These are phyloP conservation scores for Anethum foeniculum DNA, from an alignment of 140 eudicot genomes.

Conservation along the genomic window DNA sequence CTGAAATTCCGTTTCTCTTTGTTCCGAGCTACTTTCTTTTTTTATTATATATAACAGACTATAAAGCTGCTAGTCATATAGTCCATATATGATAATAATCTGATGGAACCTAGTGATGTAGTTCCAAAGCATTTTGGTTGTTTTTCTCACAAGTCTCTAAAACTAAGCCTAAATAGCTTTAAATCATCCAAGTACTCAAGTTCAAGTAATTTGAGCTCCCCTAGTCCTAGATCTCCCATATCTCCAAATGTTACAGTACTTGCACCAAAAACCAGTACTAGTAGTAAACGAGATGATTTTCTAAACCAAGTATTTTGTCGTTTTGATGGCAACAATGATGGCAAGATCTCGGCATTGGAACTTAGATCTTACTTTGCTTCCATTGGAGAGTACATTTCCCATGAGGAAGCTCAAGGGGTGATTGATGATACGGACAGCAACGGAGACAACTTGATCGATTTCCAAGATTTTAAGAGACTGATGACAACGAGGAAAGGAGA, in stretches of 20 bases:
- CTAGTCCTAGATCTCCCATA: slow-evolving; percentile 22
- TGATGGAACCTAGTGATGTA: slow-evolving; percentile 30
- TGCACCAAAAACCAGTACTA: not conserved
- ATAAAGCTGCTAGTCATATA: not conserved
- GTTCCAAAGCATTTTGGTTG: slow-evolving; percentile 42
- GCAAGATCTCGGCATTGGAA: slow-evolving; percentile 63
- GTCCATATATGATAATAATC: not conserved
- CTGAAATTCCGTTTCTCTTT: not conserved
- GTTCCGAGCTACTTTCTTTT: not conserved
- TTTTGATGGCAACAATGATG: slow-evolving; percentile 52
- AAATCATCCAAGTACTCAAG: slow-evolving; percentile 20
- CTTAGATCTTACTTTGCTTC: slow-evolving; percentile 50
- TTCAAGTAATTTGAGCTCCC: slow-evolving; percentile 24
- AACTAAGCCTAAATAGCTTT: slow-evolving; percentile 24
- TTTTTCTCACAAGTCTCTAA: slow-evolving; percentile 34
- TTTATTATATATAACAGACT: not conserved
- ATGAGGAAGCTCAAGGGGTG: slow-evolving; percentile 61
- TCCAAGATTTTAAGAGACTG: slow-evolving; percentile 44
- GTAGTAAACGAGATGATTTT: slow-evolving; percentile 24
- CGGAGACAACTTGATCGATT: slow-evolving; percentile 48
- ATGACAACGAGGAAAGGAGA: slow-evolving; percentile 30
- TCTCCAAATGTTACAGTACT: slow-evolving; percentile 35
- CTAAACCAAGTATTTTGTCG: slow-evolving; percentile 48
- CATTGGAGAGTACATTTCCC: slow-evolving; percentile 62
- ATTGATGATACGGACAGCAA: slow-evolving; percentile 50